Evolutionary conservation across 768 basidiomycete genomes (phyloP), one percentile per base, ranked within the genome.

Genomic region (Tulasnella sp.): DNA sequence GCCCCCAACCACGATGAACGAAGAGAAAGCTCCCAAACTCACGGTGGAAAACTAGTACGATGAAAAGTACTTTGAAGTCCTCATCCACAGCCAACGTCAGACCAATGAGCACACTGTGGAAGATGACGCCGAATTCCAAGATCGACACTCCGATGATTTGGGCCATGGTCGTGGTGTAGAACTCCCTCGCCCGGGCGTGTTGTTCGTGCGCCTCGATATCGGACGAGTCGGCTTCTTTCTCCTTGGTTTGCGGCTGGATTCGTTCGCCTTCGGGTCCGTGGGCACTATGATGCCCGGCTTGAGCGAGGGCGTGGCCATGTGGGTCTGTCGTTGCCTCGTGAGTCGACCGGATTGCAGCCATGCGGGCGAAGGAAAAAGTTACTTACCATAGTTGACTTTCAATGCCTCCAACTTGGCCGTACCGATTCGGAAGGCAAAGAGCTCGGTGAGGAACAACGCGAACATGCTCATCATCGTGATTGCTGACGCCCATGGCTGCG

Each of bases 31-130:
- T 38, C 22, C 19, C 7, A 19, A n/a, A 88, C 92, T 81, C 82
- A 95, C 94, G 96, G 81, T 98, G 97, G 84, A 96, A 96, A 80
- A 95, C 84, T 34, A 97, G 82, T 72, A 99, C 97, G 77, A 94
- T 84, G 82, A 97, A 95, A n/a, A 99, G 88, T 22, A 91, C 83
- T 79, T 88, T 93, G 84, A 98, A 97, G 42, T 88, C 82, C 4
- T 86, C 83, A 79, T 91, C 89, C n/a, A 96, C 93, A n/a, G 95
- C 96, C 52, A 98, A 88, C 0, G 97, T 96, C 39, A 98, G 84
- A 0, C 96, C 96, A 78, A 97, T 92, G 70, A 97, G 86, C 68
- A 74, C 88, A 90, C 91, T 93, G 81, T 96, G 96, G 39, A 98
- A 83, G 6, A 94, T 82, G 38, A 98, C 94, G 79, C 97, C 97